Conservation (phyloP, 495 filamentous ascomycete species). For the Lindgomyces ingoldianus region DNA sequence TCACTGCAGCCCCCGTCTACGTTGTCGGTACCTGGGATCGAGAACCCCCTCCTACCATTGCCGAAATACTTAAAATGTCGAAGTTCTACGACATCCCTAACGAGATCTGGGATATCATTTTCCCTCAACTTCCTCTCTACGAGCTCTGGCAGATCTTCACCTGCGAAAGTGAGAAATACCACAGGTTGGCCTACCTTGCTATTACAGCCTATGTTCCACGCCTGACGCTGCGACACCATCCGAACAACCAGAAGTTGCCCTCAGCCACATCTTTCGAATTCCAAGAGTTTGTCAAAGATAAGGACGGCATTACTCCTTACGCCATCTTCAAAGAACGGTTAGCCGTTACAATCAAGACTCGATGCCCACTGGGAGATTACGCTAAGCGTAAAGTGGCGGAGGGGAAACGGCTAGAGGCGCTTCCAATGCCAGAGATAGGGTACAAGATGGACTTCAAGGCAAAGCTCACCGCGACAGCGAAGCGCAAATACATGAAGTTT, state of each 20-base stretch:
- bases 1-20: too few relatives aligned
- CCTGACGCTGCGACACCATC: background rate
- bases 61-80: too few relatives aligned
- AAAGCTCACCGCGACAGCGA: too few relatives aligned
- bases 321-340: background rate
- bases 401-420: background rate
- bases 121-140: background rate
- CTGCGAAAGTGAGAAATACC: background rate
- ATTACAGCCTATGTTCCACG: background rate
- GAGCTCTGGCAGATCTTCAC: background rate
- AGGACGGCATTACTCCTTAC: background rate
- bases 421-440: background rate
- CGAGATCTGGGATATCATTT: background rate
- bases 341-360: background rate
- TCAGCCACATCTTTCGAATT: background rate
- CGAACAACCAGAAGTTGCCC: background rate
- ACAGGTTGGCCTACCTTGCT: background rate
- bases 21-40: too few relatives aligned
- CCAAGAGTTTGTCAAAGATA: background rate
- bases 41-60: too few relatives aligned
- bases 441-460: background rate
- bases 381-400: too few relatives aligned
- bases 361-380: background rate
- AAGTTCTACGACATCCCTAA: too few relatives aligned
- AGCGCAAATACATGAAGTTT: background rate